These are phyloP conservation scores for Trichomonas tenax DNA, from an alignment of 208 protist species.

Conservation along the genomic window DNA sequence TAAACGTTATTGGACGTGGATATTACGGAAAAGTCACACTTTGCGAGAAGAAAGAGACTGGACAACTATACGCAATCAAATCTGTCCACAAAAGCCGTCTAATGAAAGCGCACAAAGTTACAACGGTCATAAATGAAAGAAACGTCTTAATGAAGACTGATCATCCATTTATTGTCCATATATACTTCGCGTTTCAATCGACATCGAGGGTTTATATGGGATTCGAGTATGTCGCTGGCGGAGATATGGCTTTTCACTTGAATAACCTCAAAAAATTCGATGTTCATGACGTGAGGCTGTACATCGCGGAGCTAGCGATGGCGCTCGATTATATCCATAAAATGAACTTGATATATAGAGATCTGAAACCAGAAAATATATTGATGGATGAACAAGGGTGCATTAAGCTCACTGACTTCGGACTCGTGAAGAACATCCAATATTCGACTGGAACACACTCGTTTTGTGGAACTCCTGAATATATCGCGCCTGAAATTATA, in stretches of 20 bases:
- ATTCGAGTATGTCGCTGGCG: not conserved
- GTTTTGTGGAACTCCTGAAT: not conserved
- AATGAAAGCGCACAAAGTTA: not conserved
- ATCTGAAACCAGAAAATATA: slow-evolving; percentile 21
- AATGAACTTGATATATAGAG: not conserved
- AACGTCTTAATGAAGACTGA: not conserved
- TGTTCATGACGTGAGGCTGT: not conserved
- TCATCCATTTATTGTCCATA: not conserved
- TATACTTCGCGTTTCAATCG: not conserved
- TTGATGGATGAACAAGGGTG: not conserved
- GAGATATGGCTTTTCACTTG: not conserved
- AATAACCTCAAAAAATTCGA: not conserved
- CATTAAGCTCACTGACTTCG: slow-evolving; percentile 4
- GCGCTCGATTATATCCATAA: not conserved
- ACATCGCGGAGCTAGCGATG: not conserved
- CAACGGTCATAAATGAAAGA: not conserved
- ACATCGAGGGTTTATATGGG: not conserved
- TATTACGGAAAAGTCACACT: not conserved
- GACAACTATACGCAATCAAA: not conserved
- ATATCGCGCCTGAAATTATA: not conserved
- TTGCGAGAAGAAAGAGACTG: not conserved
- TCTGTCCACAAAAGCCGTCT: not conserved
- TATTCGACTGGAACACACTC: not conserved
- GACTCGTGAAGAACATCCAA: not conserved
- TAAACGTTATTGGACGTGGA: not conserved